phyloP scores from a whole-genome alignment of 1,139 yeast genomes.

The Hyphopichia wangnamkhiaoensis region DNA sequence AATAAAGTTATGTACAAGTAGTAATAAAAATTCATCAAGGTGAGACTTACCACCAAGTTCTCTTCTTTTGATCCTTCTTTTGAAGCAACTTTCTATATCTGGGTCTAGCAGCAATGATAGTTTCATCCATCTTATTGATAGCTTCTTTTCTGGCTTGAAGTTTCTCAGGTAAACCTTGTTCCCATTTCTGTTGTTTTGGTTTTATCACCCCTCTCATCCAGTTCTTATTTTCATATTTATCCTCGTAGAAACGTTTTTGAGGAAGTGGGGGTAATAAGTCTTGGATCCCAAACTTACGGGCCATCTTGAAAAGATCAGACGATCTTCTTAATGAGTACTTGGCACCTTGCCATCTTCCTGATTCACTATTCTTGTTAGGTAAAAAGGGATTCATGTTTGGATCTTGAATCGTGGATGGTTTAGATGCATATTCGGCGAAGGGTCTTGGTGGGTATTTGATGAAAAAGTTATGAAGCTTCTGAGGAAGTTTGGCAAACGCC shows the following conservation, averaged over 20 bases:
- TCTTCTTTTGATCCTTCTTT: slow-evolving; percentile 48
- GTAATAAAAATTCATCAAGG: not conserved
- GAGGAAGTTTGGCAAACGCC: slow-evolving; percentile 66
- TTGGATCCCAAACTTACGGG: slow-evolving; percentile 75
- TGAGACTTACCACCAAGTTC: slow-evolving; percentile 43
- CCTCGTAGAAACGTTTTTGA: slow-evolving; percentile 74
- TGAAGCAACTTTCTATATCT: slow-evolving; percentile 58
- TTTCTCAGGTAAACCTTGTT: slow-evolving; percentile 65
- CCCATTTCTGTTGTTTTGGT: slow-evolving; percentile 84
- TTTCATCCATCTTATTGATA: slow-evolving; percentile 69
- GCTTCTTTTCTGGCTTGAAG: slow-evolving; percentile 66
- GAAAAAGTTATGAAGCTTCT: slow-evolving; percentile 72
- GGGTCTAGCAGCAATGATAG: slow-evolving; percentile 66
- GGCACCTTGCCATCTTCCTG: slow-evolving; percentile 76
- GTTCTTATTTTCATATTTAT: slow-evolving; percentile 69
- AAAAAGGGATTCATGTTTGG: slow-evolving; percentile 83
- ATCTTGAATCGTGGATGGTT: slow-evolving; percentile 67
- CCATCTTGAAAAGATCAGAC: slow-evolving; percentile 81
- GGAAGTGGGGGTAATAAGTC: slow-evolving; percentile 77
- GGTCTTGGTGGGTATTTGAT: slow-evolving; percentile 85
- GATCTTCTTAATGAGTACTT: slow-evolving; percentile 81
- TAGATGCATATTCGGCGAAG: slow-evolving; percentile 61
- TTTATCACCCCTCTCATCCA: slow-evolving; percentile 75
- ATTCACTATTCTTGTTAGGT: slow-evolving; percentile 81
- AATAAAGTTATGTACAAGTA: slow-evolving; percentile 3